These are phyloP conservation scores for Paracamarosporium sp. DNA, from an alignment of 2,329 filamentous ascomycete genomes.

Conservation along the genomic window DNA sequence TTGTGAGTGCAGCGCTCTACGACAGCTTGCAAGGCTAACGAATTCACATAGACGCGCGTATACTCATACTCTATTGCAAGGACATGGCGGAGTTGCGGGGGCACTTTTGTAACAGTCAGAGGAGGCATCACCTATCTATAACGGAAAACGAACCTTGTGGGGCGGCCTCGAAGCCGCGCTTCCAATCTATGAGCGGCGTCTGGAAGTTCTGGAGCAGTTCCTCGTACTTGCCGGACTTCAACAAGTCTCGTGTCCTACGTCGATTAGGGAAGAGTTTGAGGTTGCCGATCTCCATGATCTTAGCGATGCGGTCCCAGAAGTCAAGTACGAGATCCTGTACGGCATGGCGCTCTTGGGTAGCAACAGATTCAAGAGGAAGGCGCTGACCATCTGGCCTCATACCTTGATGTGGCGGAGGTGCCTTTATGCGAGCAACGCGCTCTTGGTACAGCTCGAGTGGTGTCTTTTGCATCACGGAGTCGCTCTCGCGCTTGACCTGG, in stretches of 20 bases:
- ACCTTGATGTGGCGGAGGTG: conserved; percentile 42
- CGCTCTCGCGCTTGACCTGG: conserved; percentile 41
- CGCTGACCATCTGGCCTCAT: conserved; percentile 45
- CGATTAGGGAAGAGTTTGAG: conserved; percentile 86
- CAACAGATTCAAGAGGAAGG: conserved; percentile 43
- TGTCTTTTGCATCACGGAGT: conserved; percentile 29
- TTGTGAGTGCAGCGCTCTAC: conserved; percentile 90
- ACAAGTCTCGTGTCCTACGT: conserved; percentile 86
- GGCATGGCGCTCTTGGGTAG: conserved; percentile 44
- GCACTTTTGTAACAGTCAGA: conserved; percentile 53
- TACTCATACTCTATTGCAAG: conserved; percentile 96
- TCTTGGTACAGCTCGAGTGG: conserved; percentile 44
- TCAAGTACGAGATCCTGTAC: conserved; percentile 68
- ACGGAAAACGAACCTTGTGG: conserved; percentile 49
- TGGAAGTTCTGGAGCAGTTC: conserved; percentile 81
- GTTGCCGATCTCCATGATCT: conserved; percentile 90
- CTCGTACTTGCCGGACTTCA: conserved; percentile 84
- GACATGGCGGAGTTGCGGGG: conserved; percentile 71
- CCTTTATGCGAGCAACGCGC: conserved; percentile 42
- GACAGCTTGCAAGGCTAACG: conserved; percentile 89
- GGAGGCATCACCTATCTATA: conserved; percentile 3
- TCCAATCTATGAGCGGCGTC: conserved; percentile 80
- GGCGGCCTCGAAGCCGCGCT: conserved; percentile 76
- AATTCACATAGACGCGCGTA: conserved; percentile 92
- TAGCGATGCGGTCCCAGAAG: conserved; percentile 93